phyloP scores from a whole-genome alignment of 768 basidiomycete genomes.

The Punctularia strigosozonata region DNA sequence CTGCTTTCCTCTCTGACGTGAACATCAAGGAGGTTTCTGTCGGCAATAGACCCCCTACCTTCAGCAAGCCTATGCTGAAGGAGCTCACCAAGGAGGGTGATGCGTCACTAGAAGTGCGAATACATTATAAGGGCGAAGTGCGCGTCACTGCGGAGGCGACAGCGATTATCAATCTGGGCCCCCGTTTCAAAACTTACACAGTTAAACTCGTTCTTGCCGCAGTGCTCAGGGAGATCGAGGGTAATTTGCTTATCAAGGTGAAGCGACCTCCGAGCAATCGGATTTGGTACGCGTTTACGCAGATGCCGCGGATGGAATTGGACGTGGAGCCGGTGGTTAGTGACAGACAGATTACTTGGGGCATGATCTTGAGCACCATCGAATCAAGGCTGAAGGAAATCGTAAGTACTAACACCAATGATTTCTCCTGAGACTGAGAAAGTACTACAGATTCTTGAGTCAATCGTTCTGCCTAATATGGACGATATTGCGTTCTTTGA shows the following conservation, averaged over 20 bases:
- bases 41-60: conserved; percentile 70
- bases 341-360: conserved; percentile 89
- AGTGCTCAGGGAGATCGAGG: conserved; percentile 81
- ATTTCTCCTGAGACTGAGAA: neutral
- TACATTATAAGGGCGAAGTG: conserved; percentile 79
- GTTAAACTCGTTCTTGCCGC: conserved; percentile 86
- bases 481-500: conserved; percentile 97
- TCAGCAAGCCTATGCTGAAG: conserved; percentile 97
- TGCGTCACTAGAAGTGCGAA: conserved; percentile 76
- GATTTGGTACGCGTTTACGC: conserved; percentile 93
- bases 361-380: conserved; percentile 82
- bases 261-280: conserved; percentile 94
- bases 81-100: conserved; percentile 92
- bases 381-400: conserved; percentile 83
- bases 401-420: conserved; percentile 32
- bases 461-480: conserved; percentile 94
- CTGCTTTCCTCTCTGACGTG: conserved; percentile 75
- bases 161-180: conserved; percentile 74
- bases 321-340: conserved; percentile 91
- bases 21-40: conserved; percentile 84
- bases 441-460: conserved; percentile 68
- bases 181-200: conserved; percentile 77
- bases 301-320: conserved; percentile 77
- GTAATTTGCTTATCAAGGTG: conserved; percentile 79
- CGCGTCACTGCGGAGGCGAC: conserved; percentile 85